Evolutionary conservation across 441 rosid species (phyloP), one percentile per base, ranked within the genome.

Genomic region (Gossypium gossypioides): DNA sequence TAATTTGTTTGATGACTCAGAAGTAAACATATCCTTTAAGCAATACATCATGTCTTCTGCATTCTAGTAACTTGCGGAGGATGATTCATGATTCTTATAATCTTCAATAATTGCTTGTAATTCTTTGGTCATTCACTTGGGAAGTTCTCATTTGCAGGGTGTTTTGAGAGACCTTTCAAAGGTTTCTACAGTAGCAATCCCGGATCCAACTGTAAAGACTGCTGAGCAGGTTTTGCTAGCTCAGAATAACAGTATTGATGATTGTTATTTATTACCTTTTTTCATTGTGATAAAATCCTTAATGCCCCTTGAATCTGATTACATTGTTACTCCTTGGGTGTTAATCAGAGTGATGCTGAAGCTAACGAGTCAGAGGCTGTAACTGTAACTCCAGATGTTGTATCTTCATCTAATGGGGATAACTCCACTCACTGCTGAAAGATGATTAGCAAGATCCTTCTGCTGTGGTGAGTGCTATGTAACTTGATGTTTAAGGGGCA

Each of bases 141-240:
- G 44, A 44, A 29, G 48, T 16, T 65, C 69, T 32, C n/a, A 0
- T 76, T 78, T 78, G 71, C 78, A 80, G 86, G 86, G 86, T 56
- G 69, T 80, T 59, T 55, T 83, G 46, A 80, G 86, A 63, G 82
- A 81, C 58, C 74, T 80, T 66, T 62, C 82, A 12, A 80, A 79
- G 68, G 77, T 52, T 68, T 44, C 84, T 37, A 55, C 22, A 6
- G 19, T 55, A 24, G 66, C 55, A 56, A 21, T 71, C 22, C 78
- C 76, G 74, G 76, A 74, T 75, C 76, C 78, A 21, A 72, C 84
- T 55, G 61, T 72, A 27, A 80, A 83, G 78, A 71, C 73, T 32
- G 68, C 57, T 25, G 79, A 73, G 22, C 79, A 70, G 84, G 86
- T 80, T 52, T 29, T 32, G 46, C 27, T 3, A 25, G 32, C 61